These are phyloP conservation scores for Claviceps spartinae DNA, from an alignment of 2,329 filamentous ascomycete genomes.

Conservation along the genomic window DNA sequence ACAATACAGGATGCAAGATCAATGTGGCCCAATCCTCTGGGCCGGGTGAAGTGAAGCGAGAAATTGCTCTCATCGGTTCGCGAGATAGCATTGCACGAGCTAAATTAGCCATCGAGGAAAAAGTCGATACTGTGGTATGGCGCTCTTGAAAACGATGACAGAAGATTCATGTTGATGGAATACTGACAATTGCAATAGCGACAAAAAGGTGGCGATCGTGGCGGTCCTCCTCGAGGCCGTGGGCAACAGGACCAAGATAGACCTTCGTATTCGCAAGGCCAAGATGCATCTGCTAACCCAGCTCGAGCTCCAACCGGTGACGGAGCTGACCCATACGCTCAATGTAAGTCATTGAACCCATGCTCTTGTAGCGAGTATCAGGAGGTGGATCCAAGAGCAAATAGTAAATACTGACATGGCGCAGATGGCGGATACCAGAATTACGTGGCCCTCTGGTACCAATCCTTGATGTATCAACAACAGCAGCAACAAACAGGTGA, in stretches of 20 bases:
- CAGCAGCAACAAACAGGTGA: slow-evolving; percentile 25
- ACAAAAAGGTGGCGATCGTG: slow-evolving; percentile 37
- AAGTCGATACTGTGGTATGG: slow-evolving; percentile 76
- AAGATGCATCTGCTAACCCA: slow-evolving; percentile 29
- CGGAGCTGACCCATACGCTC: slow-evolving; percentile 57
- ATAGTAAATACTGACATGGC: slow-evolving; percentile 8
- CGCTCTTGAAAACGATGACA: too few relatives aligned
- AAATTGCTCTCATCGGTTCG: slow-evolving; percentile 73
- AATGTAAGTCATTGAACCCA: slow-evolving; percentile 38
- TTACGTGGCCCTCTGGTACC: slow-evolving; percentile 71
- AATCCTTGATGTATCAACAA: slow-evolving; percentile 41
- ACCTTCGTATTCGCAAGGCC: slow-evolving; percentile 35
- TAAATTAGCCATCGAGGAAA: slow-evolving; percentile 77
- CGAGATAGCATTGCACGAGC: slow-evolving; percentile 66
- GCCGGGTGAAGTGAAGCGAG: slow-evolving; percentile 64
- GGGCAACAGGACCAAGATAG: slow-evolving; percentile 42
- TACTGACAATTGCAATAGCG: slow-evolving; percentile 22
- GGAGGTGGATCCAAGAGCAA: too few relatives aligned
- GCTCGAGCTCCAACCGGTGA: slow-evolving; percentile 32
- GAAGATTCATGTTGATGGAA: neutral
- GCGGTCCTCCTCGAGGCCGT: slow-evolving; percentile 26
- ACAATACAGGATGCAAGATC: slow-evolving; percentile 79
- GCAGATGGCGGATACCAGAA: slow-evolving; percentile 68
- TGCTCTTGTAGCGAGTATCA: neutral
- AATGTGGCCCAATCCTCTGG: slow-evolving; percentile 76